Conservation (phyloP, 495 filamentous ascomycete genomes). For the Parathielavia hyrcaniae region DNA sequence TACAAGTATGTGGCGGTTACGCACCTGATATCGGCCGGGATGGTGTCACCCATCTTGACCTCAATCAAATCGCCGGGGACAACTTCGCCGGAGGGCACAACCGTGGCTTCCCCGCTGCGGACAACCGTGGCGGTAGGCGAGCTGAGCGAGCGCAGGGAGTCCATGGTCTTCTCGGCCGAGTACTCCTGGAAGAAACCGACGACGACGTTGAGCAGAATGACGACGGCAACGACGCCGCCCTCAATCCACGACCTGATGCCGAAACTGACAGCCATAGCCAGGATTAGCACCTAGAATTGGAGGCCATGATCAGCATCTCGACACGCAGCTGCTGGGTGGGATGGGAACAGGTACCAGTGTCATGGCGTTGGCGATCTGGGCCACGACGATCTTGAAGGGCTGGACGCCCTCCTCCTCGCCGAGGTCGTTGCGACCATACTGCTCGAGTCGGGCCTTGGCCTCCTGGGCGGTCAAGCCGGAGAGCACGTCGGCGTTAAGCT, state of each 20-base stretch:
- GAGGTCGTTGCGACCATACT: constrained; percentile 46
- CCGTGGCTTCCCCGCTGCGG: constrained; percentile 59
- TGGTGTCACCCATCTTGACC: constrained; percentile 70
- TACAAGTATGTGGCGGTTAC: background rate
- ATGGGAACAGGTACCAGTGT: constrained; percentile 37
- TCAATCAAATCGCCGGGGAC: constrained; percentile 71
- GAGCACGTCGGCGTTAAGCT: constrained; percentile 54
- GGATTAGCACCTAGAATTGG: constrained; percentile 61
- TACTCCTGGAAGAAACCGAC: constrained; percentile 80
- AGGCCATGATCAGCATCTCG: constrained; percentile 15
- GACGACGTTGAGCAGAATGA: constrained; percentile 72
- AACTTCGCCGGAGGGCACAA: constrained; percentile 77
- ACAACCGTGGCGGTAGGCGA: constrained; percentile 73
- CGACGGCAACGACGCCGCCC: constrained; percentile 73
- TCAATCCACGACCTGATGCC: constrained; percentile 76
- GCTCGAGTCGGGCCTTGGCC: constrained; percentile 38
- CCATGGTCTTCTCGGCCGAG: constrained; percentile 81
- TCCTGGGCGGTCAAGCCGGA: constrained; percentile 36
- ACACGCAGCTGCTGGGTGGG: background rate
- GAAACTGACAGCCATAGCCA: constrained; percentile 80
- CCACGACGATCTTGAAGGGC: constrained; percentile 48
- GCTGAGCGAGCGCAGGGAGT: constrained; percentile 67
- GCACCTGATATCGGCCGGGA: constrained; percentile 59
- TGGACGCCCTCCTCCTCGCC: constrained; percentile 46
- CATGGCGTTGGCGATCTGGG: constrained; percentile 51